These are phyloP conservation scores for Arachnomyces sp. DNA, from an alignment of 2,329 filamentous ascomycete genomes.

Conservation along the genomic window DNA sequence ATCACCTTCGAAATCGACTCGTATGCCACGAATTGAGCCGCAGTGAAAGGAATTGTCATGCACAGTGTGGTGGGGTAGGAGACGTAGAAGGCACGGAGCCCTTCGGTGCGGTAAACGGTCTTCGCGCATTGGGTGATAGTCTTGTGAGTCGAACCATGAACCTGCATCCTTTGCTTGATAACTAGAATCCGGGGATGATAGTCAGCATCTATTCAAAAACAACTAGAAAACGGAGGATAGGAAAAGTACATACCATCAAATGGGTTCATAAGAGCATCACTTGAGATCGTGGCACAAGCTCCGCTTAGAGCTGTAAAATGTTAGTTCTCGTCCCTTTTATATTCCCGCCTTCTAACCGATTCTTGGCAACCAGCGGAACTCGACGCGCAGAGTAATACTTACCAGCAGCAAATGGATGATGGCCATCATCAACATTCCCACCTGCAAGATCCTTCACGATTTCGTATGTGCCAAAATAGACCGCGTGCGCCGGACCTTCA, in stretches of 20 bases:
- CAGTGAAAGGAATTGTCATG: conserved; percentile 98
- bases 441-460: conserved; percentile 93
- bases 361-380: conserved; percentile 7
- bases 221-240: conserved; percentile 7
- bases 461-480: conserved; percentile 98
- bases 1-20: conserved; percentile 90
- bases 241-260: conserved; percentile 68
- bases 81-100: conserved; percentile 87
- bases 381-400: conserved; percentile 23
- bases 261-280: conserved; percentile 97
- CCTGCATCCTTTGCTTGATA: conserved; percentile 99
- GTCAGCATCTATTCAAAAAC: neutral
- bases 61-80: conserved; percentile 96
- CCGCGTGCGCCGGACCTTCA: conserved; percentile 85
- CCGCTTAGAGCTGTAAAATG: conserved; percentile 67
- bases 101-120: conserved; percentile 80
- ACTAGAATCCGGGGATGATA: conserved; percentile 46
- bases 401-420: conserved; percentile 92
- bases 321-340: conserved; percentile 26
- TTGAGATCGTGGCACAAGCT: conserved; percentile 90
- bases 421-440: conserved; percentile 72
- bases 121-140: conserved; percentile 79
- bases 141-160: conserved; percentile 88
- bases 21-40: conserved; percentile 94
- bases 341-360: conserved; percentile 7